phyloP scores from a whole-genome alignment of 2,329 filamentous ascomycete genomes.

The Ophidiomyces ophidiicola region DNA sequence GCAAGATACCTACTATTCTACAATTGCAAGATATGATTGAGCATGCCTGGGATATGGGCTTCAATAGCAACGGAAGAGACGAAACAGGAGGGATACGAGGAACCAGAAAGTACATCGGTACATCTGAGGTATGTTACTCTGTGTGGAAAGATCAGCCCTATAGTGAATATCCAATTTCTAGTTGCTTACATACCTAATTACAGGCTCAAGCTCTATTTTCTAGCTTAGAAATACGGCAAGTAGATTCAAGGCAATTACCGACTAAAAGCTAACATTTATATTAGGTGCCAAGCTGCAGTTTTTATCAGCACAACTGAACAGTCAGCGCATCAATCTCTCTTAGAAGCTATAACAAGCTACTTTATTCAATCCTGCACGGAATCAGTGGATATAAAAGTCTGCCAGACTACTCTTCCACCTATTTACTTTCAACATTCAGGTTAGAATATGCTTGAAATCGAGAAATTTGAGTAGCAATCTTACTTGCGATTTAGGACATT shows the following conservation, averaged over 20 bases:
- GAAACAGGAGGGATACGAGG: constrained; percentile 79
- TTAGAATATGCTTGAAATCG: constrained; percentile 23
- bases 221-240: constrained; percentile 54
- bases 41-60: constrained; percentile 71
- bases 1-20: constrained; percentile 60
- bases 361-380: constrained; percentile 47
- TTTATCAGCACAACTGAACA: constrained; percentile 40
- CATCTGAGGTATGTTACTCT: constrained; percentile 56
- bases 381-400: constrained; percentile 48
- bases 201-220: constrained; percentile 69
- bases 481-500: constrained; percentile 50
- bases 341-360: constrained; percentile 64
- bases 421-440: constrained; percentile 82
- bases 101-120: constrained; percentile 94
- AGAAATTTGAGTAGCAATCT: background rate
- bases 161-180: background rate
- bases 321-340: constrained; percentile 40
- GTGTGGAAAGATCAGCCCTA: background rate
- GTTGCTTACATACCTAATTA: background rate
- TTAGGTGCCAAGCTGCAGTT: constrained; percentile 48
- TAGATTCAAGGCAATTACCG: constrained; percentile 1
- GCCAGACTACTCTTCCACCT: constrained; percentile 60
- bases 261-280: constrained; percentile 3
- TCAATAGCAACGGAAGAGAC: constrained; percentile 58
- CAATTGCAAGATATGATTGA: constrained; percentile 80